These are phyloP conservation scores for Salix purpurea DNA, from an alignment of 345 rosid species.

Conservation along the genomic window DNA sequence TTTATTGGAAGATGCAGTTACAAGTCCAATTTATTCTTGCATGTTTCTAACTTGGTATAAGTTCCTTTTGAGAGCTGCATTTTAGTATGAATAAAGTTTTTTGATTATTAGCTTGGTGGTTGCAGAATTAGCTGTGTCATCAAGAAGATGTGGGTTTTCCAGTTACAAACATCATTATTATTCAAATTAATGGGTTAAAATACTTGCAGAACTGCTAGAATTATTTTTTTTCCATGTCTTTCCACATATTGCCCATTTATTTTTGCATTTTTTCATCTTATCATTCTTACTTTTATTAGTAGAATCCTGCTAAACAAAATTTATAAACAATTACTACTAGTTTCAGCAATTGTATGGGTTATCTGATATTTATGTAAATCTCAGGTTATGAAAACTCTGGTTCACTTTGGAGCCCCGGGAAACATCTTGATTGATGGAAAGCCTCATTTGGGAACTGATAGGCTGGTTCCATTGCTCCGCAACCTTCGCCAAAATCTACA, in stretches of 20 bases:
- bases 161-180: not conserved
- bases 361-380: conserved; percentile 10
- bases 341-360: not conserved
- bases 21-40: not conserved
- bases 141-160: not conserved
- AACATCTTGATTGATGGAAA: conserved; percentile 77
- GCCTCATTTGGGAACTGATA: conserved; percentile 97
- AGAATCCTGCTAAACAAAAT: not conserved
- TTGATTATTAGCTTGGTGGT: not conserved
- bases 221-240: not conserved
- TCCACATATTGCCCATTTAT: not conserved
- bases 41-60: not conserved
- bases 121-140: not conserved
- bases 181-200: not conserved
- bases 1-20: not conserved
- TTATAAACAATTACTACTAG: not conserved
- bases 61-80: conserved; percentile 3
- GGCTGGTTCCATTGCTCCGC: conserved; percentile 71
- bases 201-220: not conserved
- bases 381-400: conserved; percentile 87
- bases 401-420: conserved; percentile 88
- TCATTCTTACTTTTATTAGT: not conserved
- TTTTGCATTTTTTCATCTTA: not conserved
- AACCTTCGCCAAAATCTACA: conserved; percentile 79
- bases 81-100: not conserved